Evolutionary conservation across 176 grass and related monocot genomes (phyloP), one percentile per base, ranked within the genome.

Genomic region (Luzula sylvatica): DNA sequence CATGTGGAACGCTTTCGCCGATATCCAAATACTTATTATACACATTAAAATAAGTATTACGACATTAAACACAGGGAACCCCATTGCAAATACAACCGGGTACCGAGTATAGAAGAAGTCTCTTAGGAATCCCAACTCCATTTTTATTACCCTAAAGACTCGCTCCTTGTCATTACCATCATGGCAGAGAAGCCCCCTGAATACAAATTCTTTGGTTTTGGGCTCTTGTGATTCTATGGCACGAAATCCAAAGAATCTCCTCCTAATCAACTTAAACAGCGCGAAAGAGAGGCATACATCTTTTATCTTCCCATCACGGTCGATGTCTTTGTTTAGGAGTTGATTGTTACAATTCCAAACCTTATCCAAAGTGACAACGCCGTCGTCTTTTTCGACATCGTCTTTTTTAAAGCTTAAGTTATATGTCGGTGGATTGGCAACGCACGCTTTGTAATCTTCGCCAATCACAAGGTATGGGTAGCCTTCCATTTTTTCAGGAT

Each of bases 31-130:
- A 22, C 48, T 42, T 52, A 74, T 43, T 30, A 38, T 63, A 15
- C 72, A 5, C 50, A 61, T 69, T 38, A 20, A 43, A 7, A 19
- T 22, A 53, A 70, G 68, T 52, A 62, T 18, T 11, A 51, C 4
- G 24, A 42, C 3, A 56, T 71, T 58, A 6, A 38, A 52, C 3
- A 69, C 25, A 38, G 77, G 70, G 41, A 69, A 80, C 39, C 77
- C 70, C 43, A 47, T 43, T 55, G 64, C 59, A 67, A 74, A 80
- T 15, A 26, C 17, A 52, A 55, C 24, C 0, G 52, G 52, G 28
- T 55, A 55, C 16, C 28, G 25, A 17, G 52, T 55, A 11, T 16
- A 55, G 52, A 55, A 55, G 52, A 28, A 55, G 28, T 55, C 52
- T 16, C 28, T 28, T 15, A 55, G 52, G 17, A 55, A 55, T 16